phyloP scores from a whole-genome alignment of 371 early-diverging fungal genomes.

The Entomophthora muscae region DNA sequence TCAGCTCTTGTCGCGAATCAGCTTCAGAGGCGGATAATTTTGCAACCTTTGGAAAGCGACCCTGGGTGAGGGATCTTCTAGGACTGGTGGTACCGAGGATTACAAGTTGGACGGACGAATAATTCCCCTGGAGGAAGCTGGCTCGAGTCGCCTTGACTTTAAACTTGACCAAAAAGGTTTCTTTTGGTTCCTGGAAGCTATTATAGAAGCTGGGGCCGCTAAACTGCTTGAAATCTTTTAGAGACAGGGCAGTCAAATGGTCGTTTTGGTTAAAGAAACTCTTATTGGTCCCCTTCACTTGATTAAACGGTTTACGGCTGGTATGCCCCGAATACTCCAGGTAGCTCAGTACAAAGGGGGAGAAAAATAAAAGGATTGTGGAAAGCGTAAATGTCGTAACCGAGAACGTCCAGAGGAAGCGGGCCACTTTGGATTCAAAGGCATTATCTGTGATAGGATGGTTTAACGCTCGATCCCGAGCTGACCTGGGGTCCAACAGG shows the following conservation, averaged over 20 bases:
- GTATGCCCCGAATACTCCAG: not conserved
- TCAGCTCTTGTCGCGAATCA: not conserved
- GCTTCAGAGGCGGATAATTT: not conserved
- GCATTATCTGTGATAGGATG: not conserved
- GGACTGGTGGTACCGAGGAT: not conserved
- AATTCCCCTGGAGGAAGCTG: not conserved
- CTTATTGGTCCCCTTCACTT: not conserved
- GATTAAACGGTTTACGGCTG: not conserved
- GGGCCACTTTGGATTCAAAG: not conserved
- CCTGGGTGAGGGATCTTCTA: not conserved
- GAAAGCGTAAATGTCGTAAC: not conserved
- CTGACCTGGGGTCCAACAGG: not conserved
- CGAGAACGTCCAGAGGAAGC: not conserved
- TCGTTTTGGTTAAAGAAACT: not conserved
- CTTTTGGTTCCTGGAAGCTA: not conserved
- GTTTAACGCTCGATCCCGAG: not conserved
- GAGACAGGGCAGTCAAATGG: not conserved
- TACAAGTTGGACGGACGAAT: not conserved
- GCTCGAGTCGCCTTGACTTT: not conserved
- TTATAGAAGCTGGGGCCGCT: not conserved
- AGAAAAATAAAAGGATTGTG: not conserved
- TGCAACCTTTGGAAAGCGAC: not conserved
- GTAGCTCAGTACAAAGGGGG: not conserved
- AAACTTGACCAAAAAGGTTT: not conserved
- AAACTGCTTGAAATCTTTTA: not conserved